Evolutionary conservation across 768 basidiomycete genomes (phyloP), one percentile per base, ranked within the genome.

Genomic region (Hygrophorus pudorinus): DNA sequence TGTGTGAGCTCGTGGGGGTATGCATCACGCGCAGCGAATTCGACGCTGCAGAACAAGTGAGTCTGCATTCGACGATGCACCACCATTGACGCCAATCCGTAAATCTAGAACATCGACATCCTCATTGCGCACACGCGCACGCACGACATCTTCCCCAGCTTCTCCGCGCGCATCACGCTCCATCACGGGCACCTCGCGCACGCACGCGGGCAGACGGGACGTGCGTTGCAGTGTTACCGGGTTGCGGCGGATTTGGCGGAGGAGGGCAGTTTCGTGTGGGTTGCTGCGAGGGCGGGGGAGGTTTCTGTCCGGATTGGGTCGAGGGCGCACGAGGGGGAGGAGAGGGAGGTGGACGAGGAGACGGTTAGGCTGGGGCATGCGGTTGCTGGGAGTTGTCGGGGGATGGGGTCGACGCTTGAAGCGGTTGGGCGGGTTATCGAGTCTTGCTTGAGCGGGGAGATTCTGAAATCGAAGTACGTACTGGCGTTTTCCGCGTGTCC

Each of bases 151-250:
- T 89, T 82, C 52, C 48, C 58, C 2, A 40, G 58, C 0, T 86
- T 79, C 53, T 65, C 77, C 1, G 70, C 79, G 0, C 75, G 81
- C 3, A 76, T 86, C 9, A 70, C 80, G 4, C 65, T 88, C 5
- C 72, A 80, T 46, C 73, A 84, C 42, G 85, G 78, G 0, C 83
- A 89, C 48, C 72, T 88, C 21, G 79, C 82, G 4, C 85, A 89
- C 56, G 75, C 82, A 1, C 60, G 75, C 3, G 75, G 76, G 1
- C 65, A 73, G 6, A 56, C 63, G 0, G 64, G 67, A 9, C 68
- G 75, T 2, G 85, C 86, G 13, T 52, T 67, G 38, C 64, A 68
- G 30, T 82, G 79, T 45, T 89, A 87, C 57, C 67, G 65, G 33
- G 71, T 81, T 4, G 81, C 84, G 3, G 75, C 74, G 4, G 59